These are phyloP conservation scores for Morella rubra DNA, from an alignment of 306 rosid genomes.

Conservation along the genomic window DNA sequence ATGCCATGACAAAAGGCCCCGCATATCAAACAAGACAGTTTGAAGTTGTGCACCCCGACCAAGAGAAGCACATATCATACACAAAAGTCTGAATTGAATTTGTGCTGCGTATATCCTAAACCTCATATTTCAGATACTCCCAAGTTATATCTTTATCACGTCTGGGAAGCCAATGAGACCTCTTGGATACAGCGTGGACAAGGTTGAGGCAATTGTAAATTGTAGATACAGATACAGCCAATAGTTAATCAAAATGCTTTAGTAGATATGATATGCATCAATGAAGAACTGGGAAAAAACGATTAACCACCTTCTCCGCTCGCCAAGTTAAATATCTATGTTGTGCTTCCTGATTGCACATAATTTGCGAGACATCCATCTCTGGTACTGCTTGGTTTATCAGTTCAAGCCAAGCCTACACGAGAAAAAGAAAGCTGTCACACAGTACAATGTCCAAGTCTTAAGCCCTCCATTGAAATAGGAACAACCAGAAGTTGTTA, in stretches of 20 bases:
- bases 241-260: not conserved
- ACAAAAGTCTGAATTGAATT: too few species aligned
- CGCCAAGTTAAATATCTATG: conserved; percentile 83
- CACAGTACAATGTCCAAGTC: not conserved
- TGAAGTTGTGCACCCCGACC: not conserved
- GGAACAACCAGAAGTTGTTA: conserved; percentile 10
- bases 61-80: too few species aligned
- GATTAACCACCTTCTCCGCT: conserved; percentile 66
- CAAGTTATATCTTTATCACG: not conserved
- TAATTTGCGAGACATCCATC: conserved; percentile 49
- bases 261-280: conserved; percentile 1
- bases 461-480: conserved; percentile 13
- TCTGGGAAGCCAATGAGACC: not conserved
- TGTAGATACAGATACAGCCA: not conserved
- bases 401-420: conserved; percentile 75
- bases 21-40: not conserved
- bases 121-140: not conserved
- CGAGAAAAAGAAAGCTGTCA: conserved; percentile 11
- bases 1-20: not conserved
- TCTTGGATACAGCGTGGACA: not conserved
- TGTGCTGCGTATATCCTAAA: not conserved
- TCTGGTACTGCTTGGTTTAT: conserved; percentile 47
- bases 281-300: conserved; percentile 4
- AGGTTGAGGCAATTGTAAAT: not conserved
- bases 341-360: conserved; percentile 69